These are phyloP conservation scores for Ophiostoma sp. DNA, from an alignment of 2,329 filamentous ascomycete genomes.

Conservation along the genomic window DNA sequence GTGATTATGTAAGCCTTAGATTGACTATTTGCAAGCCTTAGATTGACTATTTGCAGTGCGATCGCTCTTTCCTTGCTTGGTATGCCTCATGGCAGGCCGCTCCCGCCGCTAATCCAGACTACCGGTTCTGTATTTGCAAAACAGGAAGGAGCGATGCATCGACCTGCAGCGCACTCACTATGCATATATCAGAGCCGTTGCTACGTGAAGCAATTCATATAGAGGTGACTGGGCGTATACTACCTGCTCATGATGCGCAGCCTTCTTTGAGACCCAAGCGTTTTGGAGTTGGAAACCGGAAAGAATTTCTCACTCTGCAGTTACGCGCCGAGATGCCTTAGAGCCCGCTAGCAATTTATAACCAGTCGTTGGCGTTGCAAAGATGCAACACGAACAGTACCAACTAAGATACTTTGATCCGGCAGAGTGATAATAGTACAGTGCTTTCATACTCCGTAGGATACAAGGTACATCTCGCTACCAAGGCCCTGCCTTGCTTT, in stretches of 20 bases:
- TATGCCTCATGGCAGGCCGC: background rate
- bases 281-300: too few species aligned
- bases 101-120: constrained; percentile 9
- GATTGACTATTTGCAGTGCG: too few species aligned
- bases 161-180: background rate
- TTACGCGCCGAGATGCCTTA: too few species aligned
- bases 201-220: background rate
- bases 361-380: too few species aligned
- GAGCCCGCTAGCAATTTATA: too few species aligned
- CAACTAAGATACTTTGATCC: too few species aligned
- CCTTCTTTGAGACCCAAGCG: too few species aligned
- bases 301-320: too few species aligned
- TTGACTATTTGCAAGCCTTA: too few species aligned
- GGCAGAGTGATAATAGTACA: background rate
- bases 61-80: background rate
- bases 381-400: too few species aligned
- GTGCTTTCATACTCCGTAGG: background rate
- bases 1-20: too few species aligned
- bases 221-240: background rate
- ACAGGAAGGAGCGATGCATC: background rate
- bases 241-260: too few species aligned
- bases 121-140: background rate
- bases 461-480: background rate
- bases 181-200: background rate
- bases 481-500: background rate